Evolutionary conservation across 768 basidiomycete species (phyloP), one percentile per base, ranked within the genome.

Genomic region (Kwoniella shandongensis): DNA sequence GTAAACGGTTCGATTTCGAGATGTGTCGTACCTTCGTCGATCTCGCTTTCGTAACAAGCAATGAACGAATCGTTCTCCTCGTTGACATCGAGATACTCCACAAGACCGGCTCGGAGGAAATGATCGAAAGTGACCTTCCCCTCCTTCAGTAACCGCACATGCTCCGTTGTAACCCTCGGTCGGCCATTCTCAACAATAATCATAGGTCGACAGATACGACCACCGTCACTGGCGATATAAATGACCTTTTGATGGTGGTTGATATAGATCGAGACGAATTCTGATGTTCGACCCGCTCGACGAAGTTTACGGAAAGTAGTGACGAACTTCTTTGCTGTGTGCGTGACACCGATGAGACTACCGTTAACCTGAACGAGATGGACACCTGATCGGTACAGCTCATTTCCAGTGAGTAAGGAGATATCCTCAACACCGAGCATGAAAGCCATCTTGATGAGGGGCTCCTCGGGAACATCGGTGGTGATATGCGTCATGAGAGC

Each of bases 401-500:
- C 96, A 45, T 89, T 86, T 13, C 96, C 96, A 17, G 94, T 96
- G 42, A 87, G 85, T 47, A 92, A 82, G 64, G 85, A 84, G 74
- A 98, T 96, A 76, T 99, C 96, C 84, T 99, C 93, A 17, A 98
- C 89, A 26, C 96, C 96, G n/a, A 98, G 84, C 85, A 96, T 86
- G 77, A 87, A 93, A 4, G 89, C 86, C 30, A 97, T 80, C 57
- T 86, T 84, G 62, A 90, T 84, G 52, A 99, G 88, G 1, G 94
- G 93, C 58, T 86, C 89, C 76, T 99, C 96, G 59, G 94, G 92
- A 27, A 92, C 94, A 76, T 98, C 96, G 39, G 96, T 98, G 8
- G 96, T 99, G 75, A 99, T 98, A 77, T 99, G 94, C 2, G 96
- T 98, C 96, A 99, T 99, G 15, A 99, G 81, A 2, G 96, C 96